Conservation (phyloP, 768 basidiomycete species). For the Lactarius indigo region DNA sequence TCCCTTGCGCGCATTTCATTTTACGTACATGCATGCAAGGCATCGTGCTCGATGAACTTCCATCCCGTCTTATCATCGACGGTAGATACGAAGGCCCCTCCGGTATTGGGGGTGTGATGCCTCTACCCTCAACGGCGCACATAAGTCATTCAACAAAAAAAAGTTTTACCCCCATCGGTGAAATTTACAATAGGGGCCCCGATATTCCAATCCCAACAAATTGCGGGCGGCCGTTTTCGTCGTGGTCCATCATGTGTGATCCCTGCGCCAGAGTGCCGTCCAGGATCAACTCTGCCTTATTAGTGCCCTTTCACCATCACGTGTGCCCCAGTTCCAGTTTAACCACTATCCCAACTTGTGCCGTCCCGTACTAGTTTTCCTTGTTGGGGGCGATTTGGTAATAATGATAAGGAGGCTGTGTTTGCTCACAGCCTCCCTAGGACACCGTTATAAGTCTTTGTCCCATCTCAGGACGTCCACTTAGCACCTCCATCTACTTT, state of each 20-base stretch:
- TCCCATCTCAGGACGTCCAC: neutral
- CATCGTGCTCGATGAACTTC: neutral
- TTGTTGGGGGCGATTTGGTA: neutral
- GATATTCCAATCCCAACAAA: neutral
- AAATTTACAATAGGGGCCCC: neutral
- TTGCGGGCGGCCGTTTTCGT: neutral
- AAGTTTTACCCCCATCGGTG: neutral
- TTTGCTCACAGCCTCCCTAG: conserved; percentile 6
- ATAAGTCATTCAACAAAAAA: neutral
- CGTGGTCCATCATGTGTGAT: neutral
- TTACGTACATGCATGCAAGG: conserved; percentile 3
- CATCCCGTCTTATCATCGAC: neutral
- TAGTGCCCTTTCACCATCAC: neutral
- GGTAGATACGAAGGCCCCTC: neutral
- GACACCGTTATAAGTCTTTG: conserved; percentile 8
- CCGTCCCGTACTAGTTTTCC: neutral
- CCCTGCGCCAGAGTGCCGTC: neutral
- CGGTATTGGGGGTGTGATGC: neutral
- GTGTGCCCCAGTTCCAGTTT: neutral
- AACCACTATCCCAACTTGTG: neutral
- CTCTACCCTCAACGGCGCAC: neutral
- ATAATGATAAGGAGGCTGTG: neutral
- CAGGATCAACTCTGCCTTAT: neutral
- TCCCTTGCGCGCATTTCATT: neutral
- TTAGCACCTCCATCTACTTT: conserved; percentile 2